Evolutionary conservation across 495 filamentous ascomycete species (phyloP), one percentile per base, ranked within the genome.

Genomic region (Penicillium silybi): DNA sequence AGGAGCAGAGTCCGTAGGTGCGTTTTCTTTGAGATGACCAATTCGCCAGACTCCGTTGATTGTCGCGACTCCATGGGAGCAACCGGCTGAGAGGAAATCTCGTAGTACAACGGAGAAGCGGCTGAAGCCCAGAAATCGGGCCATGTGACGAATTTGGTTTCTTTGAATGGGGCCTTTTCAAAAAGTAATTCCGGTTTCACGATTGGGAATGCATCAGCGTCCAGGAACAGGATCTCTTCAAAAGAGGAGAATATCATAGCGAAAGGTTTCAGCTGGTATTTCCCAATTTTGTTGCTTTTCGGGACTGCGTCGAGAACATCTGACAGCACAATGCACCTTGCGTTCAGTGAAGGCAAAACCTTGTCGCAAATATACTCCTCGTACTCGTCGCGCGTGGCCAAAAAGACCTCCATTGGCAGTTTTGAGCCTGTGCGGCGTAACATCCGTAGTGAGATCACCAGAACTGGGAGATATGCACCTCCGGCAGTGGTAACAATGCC

Each of bases 81-180:
- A 0, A 64, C 38, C 2, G 57, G 54, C 46, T 74, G 59, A 4
- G 70, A 71, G 4, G 76, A 69, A 44, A 83, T 78, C 46, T 71
- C 64, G 54, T 75, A 78, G 56, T 75, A 82, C 17, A 63, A 55
- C 1, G 67, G 66, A 0, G 79, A 78, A n/a, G 63, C 59, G 0
- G 77, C 73, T 6, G 72, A 63, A 0, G 68, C 69, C 79, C 78
- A 84, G 59, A 79, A 81, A 50, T 82, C 81, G 0, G 79, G 77
- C 76, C 77, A 84, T 18, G 73, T 72, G 13, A 83, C 65, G 44
- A 82, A 66, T 0, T 74, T 71, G 2, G 59, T 67, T 7, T 64
- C 68, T 8, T 56, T 58, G 61, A 78, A 82, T 2, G 78, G 75
- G 41, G 75, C 66, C 11, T 64, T 56, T 16, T 44, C 52, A 45